phyloP scores from a whole-genome alignment of 306 rosid species.

The Quercus wislizeni region DNA sequence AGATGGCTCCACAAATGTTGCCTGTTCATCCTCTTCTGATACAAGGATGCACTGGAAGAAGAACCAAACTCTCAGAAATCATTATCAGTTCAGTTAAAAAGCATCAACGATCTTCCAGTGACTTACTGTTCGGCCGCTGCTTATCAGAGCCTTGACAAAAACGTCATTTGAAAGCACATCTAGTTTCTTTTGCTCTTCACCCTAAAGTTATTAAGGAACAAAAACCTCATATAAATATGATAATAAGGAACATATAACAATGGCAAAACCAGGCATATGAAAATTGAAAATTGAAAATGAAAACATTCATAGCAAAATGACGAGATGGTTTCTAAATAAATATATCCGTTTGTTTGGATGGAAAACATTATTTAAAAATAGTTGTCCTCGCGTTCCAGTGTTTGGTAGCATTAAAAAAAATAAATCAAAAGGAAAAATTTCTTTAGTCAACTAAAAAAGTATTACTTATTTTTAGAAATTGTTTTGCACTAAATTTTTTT shows the following conservation, averaged over 20 bases:
- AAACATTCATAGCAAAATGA: conserved; percentile 6
- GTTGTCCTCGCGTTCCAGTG: no score
- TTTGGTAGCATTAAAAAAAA: no score
- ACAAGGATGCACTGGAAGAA: conserved; percentile 77
- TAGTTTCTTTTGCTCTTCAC: conserved; percentile 97
- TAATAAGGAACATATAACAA: not conserved
- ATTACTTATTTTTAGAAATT: no score
- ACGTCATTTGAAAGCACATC: conserved; percentile 97
- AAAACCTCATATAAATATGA: conserved; percentile 3
- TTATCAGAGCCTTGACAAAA: conserved; percentile 79
- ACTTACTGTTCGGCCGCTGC: conserved; percentile 97
- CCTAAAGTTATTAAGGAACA: conserved; percentile 45
- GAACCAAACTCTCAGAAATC: conserved; percentile 26
- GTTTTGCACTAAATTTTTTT: no score
- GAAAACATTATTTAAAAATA: no score
- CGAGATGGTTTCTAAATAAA: not conserved
- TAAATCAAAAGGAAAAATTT: no score
- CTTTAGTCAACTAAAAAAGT: no score
- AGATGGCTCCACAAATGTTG: conserved; percentile 73
- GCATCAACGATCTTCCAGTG: conserved; percentile 15
- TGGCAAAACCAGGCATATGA: not conserved
- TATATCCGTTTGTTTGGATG: not conserved
- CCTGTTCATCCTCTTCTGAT: conserved; percentile 95
- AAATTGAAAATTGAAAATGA: not conserved
- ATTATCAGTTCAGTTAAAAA: not conserved